Conservation (phyloP, 2,329 filamentous ascomycete genomes). For the Pyricularia sp. region DNA sequence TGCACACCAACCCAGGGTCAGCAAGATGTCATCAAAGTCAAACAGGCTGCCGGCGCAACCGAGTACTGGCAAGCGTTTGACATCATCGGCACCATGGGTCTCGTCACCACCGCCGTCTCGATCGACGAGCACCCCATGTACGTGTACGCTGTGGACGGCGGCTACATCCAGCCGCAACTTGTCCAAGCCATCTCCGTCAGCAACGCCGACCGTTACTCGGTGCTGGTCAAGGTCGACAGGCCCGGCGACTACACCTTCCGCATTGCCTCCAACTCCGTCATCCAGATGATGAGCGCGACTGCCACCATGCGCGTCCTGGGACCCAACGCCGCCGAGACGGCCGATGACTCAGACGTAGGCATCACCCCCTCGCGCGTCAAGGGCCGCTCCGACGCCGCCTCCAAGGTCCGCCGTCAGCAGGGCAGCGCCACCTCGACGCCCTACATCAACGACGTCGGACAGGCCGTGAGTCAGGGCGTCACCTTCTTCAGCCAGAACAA, state of each 20-base stretch:
- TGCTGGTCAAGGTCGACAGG: constrained; percentile 36
- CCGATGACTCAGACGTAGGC: not conserved
- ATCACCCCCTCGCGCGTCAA: not conserved
- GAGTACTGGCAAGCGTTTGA: constrained; percentile 43
- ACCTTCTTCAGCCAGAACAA: constrained; percentile 31
- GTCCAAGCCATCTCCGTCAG: constrained; percentile 36
- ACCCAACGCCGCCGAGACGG: not conserved
- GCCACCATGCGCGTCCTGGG: constrained; percentile 34
- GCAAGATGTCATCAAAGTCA: constrained; percentile 31
- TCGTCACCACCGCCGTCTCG: constrained; percentile 33
- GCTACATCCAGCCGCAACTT: constrained; percentile 41
- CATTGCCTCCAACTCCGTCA: constrained; percentile 33
- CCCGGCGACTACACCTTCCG: constrained; percentile 45
- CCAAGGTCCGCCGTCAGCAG: not conserved
- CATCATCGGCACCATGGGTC: constrained; percentile 40
- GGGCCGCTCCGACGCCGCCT: not conserved
- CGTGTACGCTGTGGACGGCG: constrained; percentile 44
- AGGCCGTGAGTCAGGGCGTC: constrained; percentile 27
- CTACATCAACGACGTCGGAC: constrained; percentile 41
- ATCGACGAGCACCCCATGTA: constrained; percentile 45
- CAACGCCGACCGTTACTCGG: constrained; percentile 45
- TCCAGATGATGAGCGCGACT: constrained; percentile 45
- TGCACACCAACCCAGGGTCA: constrained; percentile 37
- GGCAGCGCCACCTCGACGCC: constrained; percentile 19
- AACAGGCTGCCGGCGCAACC: constrained; percentile 6